Evolutionary conservation across 2,329 filamentous ascomycete species (phyloP), one percentile per base, ranked within the genome.

Genomic region (Thielaviopsis euricoi): DNA sequence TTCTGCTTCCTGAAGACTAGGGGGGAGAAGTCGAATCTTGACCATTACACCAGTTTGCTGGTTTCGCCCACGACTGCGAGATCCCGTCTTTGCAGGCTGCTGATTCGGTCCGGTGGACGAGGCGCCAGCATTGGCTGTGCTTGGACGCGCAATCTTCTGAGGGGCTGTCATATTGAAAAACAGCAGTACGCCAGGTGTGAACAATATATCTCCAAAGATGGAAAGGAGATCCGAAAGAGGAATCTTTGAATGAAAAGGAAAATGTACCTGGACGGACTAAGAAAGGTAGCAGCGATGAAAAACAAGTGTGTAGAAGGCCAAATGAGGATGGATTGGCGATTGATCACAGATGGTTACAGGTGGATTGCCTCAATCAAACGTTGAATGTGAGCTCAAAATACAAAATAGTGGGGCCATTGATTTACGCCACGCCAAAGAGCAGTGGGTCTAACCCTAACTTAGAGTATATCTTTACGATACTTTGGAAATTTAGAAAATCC

Each of bases 11-110:
- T 87, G 94, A 68, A 98, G 76, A 9, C 86, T 88, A 1, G 93
- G 90, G 10, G 93, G 88, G 3, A 98, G 78, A 59, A 91, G 81
- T 56, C 94, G 83, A 57, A 96, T 76, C 23, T 94, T 76, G 13
- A 95, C 77, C 74, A 97, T 97, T 66, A 94, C 79, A 60, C 87
- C 86, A 58, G 82, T 78, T 19, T 40, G 52, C 37, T 51, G 53
- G 10, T 59, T 59, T 22, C 52, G 56, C 2, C 51, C 53, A 26
- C 56, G 54, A 6, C 59, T 46, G 13, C 52, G 21, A 15, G 51
- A 55, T 15, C 37, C 15, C 17, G 43, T 25, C 37, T 54, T 60
- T 10, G 55, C 21, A 12, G 55, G 29, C 12, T 33, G 50, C 22
- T 51, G 29, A 19, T 46, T 57, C 23, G 56, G 6, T 2, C 12